Evolutionary conservation across 805 yeast genomes (phyloP).

Genomic region (Sugiyamaella marilandica): DNA sequence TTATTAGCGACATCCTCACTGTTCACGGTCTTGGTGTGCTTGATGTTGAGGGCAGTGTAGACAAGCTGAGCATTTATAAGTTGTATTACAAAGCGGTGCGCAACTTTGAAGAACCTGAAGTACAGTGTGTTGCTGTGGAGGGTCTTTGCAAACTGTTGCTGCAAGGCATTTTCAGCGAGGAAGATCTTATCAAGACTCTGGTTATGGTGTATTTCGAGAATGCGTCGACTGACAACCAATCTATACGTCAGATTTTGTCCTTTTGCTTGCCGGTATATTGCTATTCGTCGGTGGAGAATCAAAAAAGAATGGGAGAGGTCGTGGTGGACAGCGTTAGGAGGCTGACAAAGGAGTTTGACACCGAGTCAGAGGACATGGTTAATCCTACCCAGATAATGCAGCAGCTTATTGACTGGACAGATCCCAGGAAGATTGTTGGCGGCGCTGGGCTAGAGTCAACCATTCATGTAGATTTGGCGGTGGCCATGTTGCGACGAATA

Average conservation of each 20-base stretch:
- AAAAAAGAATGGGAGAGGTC: slow-evolving; percentile 52
- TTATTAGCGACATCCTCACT: slow-evolving; percentile 72
- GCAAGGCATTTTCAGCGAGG: slow-evolving; percentile 68
- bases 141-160: slow-evolving; percentile 78
- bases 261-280: slow-evolving; percentile 88
- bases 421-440: slow-evolving; percentile 44
- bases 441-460: slow-evolving; percentile 49
- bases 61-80: slow-evolving; percentile 55
- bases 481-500: slow-evolving; percentile 50
- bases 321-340: slow-evolving; percentile 35
- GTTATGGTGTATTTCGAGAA: slow-evolving; percentile 75
- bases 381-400: slow-evolving; percentile 54
- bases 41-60: slow-evolving; percentile 57
- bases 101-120: slow-evolving; percentile 45
- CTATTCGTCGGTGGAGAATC: slow-evolving; percentile 69
- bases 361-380: slow-evolving; percentile 30
- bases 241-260: slow-evolving; percentile 71
- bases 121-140: slow-evolving; percentile 80
- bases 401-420: slow-evolving; percentile 80
- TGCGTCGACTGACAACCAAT: slow-evolving; percentile 53
- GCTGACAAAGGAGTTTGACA: slow-evolving; percentile 43
- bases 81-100: slow-evolving; percentile 63
- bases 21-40: slow-evolving; percentile 69
- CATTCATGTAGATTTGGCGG: slow-evolving; percentile 53
- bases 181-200: slow-evolving; percentile 55